Percentiles rank a stretch among this genome's conserved stretches.
These are phyloP conservation scores for Mycena olivaceomarginata DNA, from an alignment of 768 basidiomycete genomes.

Conservation along the genomic window DNA sequence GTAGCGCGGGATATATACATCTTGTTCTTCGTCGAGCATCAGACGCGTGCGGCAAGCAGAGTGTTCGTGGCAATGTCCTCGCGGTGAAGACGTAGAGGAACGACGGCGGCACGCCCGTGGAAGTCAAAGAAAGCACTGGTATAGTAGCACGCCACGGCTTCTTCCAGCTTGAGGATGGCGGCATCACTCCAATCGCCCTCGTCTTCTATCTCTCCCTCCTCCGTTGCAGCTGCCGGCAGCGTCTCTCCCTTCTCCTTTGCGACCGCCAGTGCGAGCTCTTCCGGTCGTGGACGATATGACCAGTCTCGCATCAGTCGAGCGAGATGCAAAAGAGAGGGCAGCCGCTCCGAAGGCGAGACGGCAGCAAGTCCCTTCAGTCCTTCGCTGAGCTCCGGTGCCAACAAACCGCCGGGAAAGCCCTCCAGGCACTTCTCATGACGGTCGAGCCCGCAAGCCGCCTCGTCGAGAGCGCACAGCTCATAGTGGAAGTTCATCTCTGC, in stretches of 20 bases:
- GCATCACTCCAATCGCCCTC: too few species aligned
- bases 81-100: neutral
- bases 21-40: too few species aligned
- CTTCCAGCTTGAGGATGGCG: neutral
- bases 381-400: neutral
- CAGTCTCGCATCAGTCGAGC: too few species aligned
- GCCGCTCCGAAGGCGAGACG: neutral
- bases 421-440: neutral
- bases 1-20: too few species aligned
- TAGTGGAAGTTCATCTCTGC: slow-evolving; percentile 6
- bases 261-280: too few species aligned
- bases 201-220: too few species aligned
- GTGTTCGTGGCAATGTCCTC: neutral
- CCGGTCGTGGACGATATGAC: too few species aligned
- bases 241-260: too few species aligned
- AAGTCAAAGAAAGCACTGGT: neutral
- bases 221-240: too few species aligned
- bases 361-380: neutral
- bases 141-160: neutral
- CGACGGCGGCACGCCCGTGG: neutral
- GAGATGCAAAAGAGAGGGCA: neutral
- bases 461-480: neutral
- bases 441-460: too few species aligned
- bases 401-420: neutral
- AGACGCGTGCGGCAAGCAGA: too few species aligned